phyloP scores from a whole-genome alignment of 306 rosid genomes.

The Parietaria judaica region DNA sequence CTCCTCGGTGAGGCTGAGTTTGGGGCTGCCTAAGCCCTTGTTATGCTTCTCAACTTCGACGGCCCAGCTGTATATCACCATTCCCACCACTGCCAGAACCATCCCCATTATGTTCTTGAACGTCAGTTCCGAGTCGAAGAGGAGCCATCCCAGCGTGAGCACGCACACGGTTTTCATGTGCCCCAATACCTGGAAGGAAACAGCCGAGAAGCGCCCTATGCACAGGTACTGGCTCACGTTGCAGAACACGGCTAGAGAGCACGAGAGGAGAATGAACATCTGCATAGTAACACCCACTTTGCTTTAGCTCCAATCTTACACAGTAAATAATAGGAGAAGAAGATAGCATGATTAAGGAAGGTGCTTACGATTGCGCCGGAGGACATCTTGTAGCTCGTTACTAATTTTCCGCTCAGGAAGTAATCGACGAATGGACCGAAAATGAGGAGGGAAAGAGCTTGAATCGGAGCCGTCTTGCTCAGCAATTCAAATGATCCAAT shows the following conservation, averaged over 20 bases:
- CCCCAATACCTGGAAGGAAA: conserved; percentile 88
- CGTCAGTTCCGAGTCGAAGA: conserved; percentile 75
- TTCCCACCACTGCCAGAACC: conserved; percentile 64
- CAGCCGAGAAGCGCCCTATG: conserved; percentile 89
- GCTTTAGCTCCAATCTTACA: neutral
- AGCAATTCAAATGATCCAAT: conserved; percentile 94
- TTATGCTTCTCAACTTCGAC: conserved; percentile 57
- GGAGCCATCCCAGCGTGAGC: conserved; percentile 82
- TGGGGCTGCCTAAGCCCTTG: conserved; percentile 34
- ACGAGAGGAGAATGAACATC: conserved; percentile 71
- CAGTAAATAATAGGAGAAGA: neutral
- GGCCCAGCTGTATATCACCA: conserved; percentile 94
- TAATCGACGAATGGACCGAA: conserved; percentile 78
- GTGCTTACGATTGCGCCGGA: conserved; percentile 67
- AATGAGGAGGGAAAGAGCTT: conserved; percentile 69
- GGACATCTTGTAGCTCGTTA: conserved; percentile 64
- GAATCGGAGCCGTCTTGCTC: conserved; percentile 95
- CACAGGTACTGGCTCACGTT: conserved; percentile 89
- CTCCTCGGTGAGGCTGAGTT: conserved; percentile 79
- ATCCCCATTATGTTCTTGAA: conserved; percentile 81
- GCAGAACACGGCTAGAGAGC: conserved; percentile 77
- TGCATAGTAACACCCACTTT: conserved; percentile 29
- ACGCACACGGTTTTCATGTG: conserved; percentile 95
- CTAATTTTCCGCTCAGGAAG: conserved; percentile 54
- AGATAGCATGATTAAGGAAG: neutral